phyloP scores from a whole-genome alignment of 306 rosid genomes.

The Pterocarpus santalinus region DNA sequence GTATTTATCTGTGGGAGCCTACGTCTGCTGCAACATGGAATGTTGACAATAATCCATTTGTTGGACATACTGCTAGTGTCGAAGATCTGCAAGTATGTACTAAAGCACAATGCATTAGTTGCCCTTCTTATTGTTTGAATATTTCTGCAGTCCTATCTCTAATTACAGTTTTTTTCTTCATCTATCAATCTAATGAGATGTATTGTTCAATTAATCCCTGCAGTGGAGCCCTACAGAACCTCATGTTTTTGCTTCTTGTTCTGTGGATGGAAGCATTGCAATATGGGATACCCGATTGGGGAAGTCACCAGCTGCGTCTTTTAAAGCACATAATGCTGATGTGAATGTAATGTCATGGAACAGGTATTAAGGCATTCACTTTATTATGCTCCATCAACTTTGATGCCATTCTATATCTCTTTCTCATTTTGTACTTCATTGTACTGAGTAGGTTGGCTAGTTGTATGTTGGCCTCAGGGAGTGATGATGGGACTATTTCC shows the following conservation, averaged over 20 bases:
- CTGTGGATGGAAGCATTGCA: slow-evolving; percentile 84
- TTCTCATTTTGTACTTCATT: slow-evolving; percentile 32
- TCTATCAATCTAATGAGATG: slow-evolving; percentile 23
- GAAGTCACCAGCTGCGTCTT: slow-evolving; percentile 65
- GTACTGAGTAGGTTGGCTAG: slow-evolving; percentile 72
- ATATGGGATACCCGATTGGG: slow-evolving; percentile 89
- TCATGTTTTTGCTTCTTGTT: slow-evolving; percentile 86
- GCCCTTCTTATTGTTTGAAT: slow-evolving; percentile 38
- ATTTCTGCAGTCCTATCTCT: slow-evolving; percentile 9
- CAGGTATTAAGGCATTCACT: slow-evolving; percentile 59
- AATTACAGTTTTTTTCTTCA: background rate
- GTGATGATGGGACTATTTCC: slow-evolving; percentile 94
- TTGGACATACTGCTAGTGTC: slow-evolving; percentile 83
- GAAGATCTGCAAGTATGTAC: slow-evolving; percentile 89
- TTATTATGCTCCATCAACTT: slow-evolving; percentile 19
- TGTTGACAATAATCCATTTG: slow-evolving; percentile 70
- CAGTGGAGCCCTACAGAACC: slow-evolving; percentile 97
- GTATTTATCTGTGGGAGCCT: slow-evolving; percentile 91
- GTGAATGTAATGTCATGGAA: slow-evolving; percentile 98
- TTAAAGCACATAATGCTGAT: slow-evolving; percentile 89
- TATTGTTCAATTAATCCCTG: slow-evolving; percentile 47
- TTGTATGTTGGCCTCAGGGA: slow-evolving; percentile 95
- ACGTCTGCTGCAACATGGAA: slow-evolving; percentile 79
- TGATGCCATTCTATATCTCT: slow-evolving; percentile 1
- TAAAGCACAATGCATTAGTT: slow-evolving; percentile 37